Conservation (phyloP, 2,329 filamentous ascomycete genomes). For the Nothopassalora personata region DNA sequence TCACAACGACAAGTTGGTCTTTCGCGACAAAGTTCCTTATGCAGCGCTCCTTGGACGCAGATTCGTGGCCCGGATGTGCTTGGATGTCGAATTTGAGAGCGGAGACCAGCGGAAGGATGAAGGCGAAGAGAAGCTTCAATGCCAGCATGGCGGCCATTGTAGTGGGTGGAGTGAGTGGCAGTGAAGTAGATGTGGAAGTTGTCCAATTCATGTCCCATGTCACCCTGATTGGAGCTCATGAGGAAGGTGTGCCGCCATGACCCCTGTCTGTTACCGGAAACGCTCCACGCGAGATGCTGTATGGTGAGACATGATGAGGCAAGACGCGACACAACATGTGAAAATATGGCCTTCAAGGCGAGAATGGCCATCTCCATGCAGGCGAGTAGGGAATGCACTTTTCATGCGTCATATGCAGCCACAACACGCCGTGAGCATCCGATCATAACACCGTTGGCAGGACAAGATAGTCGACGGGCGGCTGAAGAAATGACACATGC, state of each 20-base stretch:
- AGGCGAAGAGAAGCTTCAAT: conserved; percentile 36
- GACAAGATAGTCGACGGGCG: too few relatives aligned
- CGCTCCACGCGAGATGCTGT: neutral
- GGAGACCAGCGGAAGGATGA: conserved; percentile 40
- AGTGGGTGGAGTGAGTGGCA: neutral
- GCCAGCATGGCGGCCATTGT: conserved; percentile 19
- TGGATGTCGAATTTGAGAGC: conserved; percentile 92
- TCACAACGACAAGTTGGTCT: conserved; percentile 93
- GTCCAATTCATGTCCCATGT: neutral
- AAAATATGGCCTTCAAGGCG: too few relatives aligned
- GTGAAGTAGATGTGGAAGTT: neutral
- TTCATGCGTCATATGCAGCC: too few relatives aligned
- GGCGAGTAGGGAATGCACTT: too few relatives aligned
- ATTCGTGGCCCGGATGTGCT: conserved; percentile 60
- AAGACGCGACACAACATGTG: too few relatives aligned
- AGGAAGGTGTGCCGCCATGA: neutral
- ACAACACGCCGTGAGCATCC: too few relatives aligned
- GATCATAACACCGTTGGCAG: too few relatives aligned
- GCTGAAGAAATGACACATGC: too few relatives aligned
- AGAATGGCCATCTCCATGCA: too few relatives aligned
- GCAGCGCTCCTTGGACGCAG: conserved; percentile 70
- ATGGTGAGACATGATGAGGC: neutral
- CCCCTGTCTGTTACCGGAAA: too few relatives aligned
- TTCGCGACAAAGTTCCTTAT: conserved; percentile 91
- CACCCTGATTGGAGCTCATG: neutral